Percentiles rank a stretch among this genome's conserved stretches.
Evolutionary conservation across 208 protist genomes (phyloP).

Genomic region (Trypanosoma grayi): DNA sequence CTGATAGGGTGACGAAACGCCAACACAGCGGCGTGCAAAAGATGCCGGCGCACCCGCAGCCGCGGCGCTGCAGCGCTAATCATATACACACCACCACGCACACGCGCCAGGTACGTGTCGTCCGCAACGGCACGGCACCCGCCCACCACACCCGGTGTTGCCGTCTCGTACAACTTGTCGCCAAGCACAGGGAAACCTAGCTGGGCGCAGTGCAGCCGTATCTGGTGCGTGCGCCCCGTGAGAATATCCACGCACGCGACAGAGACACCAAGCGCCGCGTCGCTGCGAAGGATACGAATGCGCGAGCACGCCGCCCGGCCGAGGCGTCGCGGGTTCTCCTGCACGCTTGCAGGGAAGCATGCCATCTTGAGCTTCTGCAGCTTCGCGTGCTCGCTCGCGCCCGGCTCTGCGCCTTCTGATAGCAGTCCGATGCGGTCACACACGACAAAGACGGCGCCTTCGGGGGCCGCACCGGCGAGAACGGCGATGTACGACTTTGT

Average conservation of each 20-base stretch:
- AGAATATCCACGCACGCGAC: slow-evolving; percentile 65
- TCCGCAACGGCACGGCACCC: slow-evolving; percentile 45
- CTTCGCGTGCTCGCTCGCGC: slow-evolving; percentile 33
- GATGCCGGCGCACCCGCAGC: slow-evolving; percentile 49
- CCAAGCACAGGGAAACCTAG: slow-evolving; percentile 67
- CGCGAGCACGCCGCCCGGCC: slow-evolving; percentile 39
- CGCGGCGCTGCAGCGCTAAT: slow-evolving; percentile 2
- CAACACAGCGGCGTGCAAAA: slow-evolving; percentile 61
- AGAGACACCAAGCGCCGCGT: slow-evolving; percentile 33
- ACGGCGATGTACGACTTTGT: slow-evolving; percentile 68
- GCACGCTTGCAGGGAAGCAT: slow-evolving; percentile 29
- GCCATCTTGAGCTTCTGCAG: slow-evolving; percentile 82
- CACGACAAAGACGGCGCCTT: slow-evolving; percentile 39
- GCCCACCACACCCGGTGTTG: slow-evolving; percentile 32
- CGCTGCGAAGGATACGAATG: slow-evolving; percentile 43
- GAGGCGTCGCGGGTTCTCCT: not conserved
- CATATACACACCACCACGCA: slow-evolving; percentile 14
- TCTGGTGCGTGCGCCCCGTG: slow-evolving; percentile 77
- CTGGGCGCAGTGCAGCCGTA: slow-evolving; percentile 70
- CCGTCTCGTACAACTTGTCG: slow-evolving; percentile 77
- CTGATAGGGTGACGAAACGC: slow-evolving; percentile 43
- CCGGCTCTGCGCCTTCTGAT: slow-evolving; percentile 28
- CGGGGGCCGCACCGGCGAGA: slow-evolving; percentile 30
- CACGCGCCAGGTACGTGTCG: slow-evolving; percentile 63
- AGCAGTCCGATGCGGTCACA: slow-evolving; percentile 54